Base-by-base conservation (phyloP, 2,329 filamentous ascomycete genomes). In the Phialophora macrospora region DNA sequence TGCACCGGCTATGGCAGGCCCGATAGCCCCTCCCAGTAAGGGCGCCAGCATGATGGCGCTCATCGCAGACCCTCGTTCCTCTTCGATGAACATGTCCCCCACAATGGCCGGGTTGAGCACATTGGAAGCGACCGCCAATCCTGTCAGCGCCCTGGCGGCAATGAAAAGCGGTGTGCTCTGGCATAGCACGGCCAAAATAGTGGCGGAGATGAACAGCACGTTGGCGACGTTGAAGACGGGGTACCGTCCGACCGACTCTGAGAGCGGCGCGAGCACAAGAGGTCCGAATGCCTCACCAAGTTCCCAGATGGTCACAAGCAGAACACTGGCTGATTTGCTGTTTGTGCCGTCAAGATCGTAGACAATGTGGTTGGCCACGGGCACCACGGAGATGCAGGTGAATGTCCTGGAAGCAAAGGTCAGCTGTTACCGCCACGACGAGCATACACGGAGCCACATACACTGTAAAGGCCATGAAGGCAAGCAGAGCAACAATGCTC, bases 21-120 rank as follows among this genome's bases (percentile, higher is more conserved):
- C 72, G 30, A 73, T 55, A 17, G 67, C 65, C 11, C 68, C 68
- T 22, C 72, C 72, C 2, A 73, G n/a, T 85, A 88, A 76, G 0
- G 86, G 85, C 1, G 86, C 84, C 1, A 88, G 75, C 74, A 83
- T 83, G 55, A 87, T 77, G 52, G 85, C 65, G 71, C 82, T 85
- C 81, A 89, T 85, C 7, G 86, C 82, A 0, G 81, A 80, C 26
- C 87, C 87, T 17, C 86, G 79, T 73, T 85, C 77, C 62, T 88
- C 86, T 0, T 81, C 77, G 1, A 77, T 75, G 72, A 88, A 88
- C 68, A 89, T 83, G 73, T 89, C 87, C 26, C 87, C 87, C 20
- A 89, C 82, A 60, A 89, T 85, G 26, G 86, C 84, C 0, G 87
- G 87, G 68, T 84, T 86, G 20, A 90, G 78, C 8, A 88, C 86